Base-by-base conservation (phyloP, 805 yeast genomes). In the Cephaloascus fragrans region DNA sequence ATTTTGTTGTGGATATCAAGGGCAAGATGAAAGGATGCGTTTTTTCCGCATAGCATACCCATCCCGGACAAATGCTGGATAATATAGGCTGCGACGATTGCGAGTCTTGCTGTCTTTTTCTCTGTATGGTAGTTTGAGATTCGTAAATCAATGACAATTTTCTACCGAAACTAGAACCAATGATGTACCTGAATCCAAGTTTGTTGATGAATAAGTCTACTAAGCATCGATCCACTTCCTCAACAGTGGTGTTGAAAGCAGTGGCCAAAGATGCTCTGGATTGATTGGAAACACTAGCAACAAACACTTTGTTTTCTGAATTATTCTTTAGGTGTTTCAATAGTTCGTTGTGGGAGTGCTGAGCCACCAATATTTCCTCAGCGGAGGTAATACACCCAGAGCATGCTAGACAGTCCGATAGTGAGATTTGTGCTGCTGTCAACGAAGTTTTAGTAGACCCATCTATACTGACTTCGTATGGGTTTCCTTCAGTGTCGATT, bases 361-460 rank as follows among this genome's bases (percentile, higher is more conserved):
- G 81, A 2, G 95, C 86, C 32, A 93, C 83, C 35, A 93, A 63
- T 4, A 93, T 87, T 45, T 90, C 96, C 55, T 93, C 98, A n/a
- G 96, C 94, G 3, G 96, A 84, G 0, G 98, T 93, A 39, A 93
- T 87, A 57, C 98, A 93, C 1, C 98, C 98, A 6, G 94, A 79
- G 54, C 98, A 93, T 0, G 98, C 98, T 39, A 93, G 65, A 59
- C 98, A 93, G 63, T 93, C 98, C 16, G 88, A 80, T 37, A 93
- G 62, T 2, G 93, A 83, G 36, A 93, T 90, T 46, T 84, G 90
- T 0, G 97, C 97, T 38, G 87, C 79, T 19, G 80, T 71, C 4
- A 87, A 63, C 16, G 66, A 62, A 28, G 70, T 67, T 3, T 67
- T 52, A 4, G 63, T 62, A 18, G 76, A 78, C 43, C 76, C 80